These are phyloP conservation scores for Chrysoporthe puriensis DNA, from an alignment of 2,329 filamentous ascomycete species.

Conservation along the genomic window DNA sequence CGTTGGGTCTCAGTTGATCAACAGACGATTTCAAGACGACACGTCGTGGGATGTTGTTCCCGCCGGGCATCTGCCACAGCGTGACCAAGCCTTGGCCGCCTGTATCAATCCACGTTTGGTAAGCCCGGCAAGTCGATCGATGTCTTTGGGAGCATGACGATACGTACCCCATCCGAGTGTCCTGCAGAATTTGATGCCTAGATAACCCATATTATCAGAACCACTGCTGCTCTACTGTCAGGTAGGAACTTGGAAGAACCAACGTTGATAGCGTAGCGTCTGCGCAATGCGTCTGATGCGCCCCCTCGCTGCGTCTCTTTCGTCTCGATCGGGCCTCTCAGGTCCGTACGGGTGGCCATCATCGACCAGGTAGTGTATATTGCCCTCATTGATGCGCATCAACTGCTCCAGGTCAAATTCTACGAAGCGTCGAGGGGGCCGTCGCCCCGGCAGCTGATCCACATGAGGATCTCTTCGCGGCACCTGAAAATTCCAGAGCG, in stretches of 20 bases:
- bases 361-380: background rate
- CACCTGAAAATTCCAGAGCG: background rate
- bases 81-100: background rate
- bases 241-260: background rate
- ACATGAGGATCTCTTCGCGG: background rate
- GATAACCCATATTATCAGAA: background rate
- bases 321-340: background rate
- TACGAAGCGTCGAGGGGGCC: too few species aligned
- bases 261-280: background rate
- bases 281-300: background rate
- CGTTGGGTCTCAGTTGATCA: background rate
- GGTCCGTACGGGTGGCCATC: background rate
- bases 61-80: background rate
- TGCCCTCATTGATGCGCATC: too few species aligned
- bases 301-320: background rate
- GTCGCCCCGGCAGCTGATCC: background rate
- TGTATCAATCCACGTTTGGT: background rate
- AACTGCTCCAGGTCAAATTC: too few species aligned
- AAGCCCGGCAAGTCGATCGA: background rate
- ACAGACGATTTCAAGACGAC: background rate
- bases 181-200: background rate
- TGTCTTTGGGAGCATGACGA: background rate
- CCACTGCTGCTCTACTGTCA: background rate
- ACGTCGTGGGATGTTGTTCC: background rate
- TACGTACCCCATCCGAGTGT: background rate